Evolutionary conservation across 2,329 filamentous ascomycete genomes (phyloP).

Genomic region (Ceratocystis variospora): DNA sequence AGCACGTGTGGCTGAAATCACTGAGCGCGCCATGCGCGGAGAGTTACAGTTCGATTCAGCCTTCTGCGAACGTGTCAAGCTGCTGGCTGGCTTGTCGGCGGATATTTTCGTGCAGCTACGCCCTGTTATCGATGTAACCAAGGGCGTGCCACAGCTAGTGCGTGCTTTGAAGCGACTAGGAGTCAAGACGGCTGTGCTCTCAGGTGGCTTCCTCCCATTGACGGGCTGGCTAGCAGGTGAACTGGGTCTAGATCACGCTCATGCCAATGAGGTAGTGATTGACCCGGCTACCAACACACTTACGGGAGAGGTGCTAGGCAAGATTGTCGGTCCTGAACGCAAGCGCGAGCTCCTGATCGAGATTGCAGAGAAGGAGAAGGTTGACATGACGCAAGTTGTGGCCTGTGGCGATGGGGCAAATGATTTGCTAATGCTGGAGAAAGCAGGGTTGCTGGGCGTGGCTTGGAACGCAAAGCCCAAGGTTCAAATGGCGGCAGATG

Average conservation of each 20-base stretch:
- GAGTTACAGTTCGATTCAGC: constrained; percentile 84
- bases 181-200: constrained; percentile 78
- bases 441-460: constrained; percentile 56
- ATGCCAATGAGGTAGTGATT: constrained; percentile 70
- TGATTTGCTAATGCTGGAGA: constrained; percentile 65
- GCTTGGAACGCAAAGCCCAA: constrained; percentile 75
- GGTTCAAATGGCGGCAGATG: constrained; percentile 64
- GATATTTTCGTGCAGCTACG: constrained; percentile 68
- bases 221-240: constrained; percentile 72
- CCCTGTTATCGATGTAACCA: constrained; percentile 63
- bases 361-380: constrained; percentile 54
- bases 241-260: constrained; percentile 74
- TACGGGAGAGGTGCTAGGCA: constrained; percentile 57
- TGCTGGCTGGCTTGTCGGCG: constrained; percentile 68
- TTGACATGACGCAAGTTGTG: constrained; percentile 52
- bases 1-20: constrained; percentile 74
- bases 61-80: constrained; percentile 62
- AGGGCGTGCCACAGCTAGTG: constrained; percentile 63
- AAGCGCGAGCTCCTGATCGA: constrained; percentile 59
- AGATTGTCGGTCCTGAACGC: constrained; percentile 62
- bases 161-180: constrained; percentile 62
- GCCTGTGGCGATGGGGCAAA: constrained; percentile 75
- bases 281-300: constrained; percentile 41
- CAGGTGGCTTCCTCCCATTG: constrained; percentile 80
- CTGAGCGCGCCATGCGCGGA: constrained; percentile 85